Percentiles rank a stretch among this genome's conserved stretches.
Conservation (phyloP, 2,329 filamentous ascomycete species). For the Bimuria novae-zelandiae region DNA sequence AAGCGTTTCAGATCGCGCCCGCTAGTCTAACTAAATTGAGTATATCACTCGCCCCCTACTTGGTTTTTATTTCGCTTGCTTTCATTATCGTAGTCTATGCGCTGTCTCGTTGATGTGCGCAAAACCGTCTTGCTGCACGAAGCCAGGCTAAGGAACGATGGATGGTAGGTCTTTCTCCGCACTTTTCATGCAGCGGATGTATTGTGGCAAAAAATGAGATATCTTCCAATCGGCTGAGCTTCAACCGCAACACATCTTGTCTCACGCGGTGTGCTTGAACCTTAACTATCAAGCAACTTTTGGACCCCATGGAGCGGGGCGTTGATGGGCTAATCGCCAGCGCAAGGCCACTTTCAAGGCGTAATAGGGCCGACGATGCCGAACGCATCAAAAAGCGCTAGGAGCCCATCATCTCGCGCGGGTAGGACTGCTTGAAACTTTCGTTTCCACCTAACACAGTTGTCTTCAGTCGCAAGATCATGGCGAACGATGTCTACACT, state of each 20-base stretch:
- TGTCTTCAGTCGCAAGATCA: background rate
- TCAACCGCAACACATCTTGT: background rate
- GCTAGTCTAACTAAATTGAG: background rate
- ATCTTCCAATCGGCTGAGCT: too few species aligned
- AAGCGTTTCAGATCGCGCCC: background rate
- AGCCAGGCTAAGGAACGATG: too few species aligned
- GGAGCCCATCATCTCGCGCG: slow-evolving; percentile 1
- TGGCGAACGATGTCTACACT: slow-evolving; percentile 14
- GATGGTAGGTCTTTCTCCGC: too few species aligned
- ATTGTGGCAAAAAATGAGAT: too few species aligned
- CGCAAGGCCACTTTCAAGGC: background rate
- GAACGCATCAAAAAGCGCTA: background rate
- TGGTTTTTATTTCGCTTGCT: background rate
- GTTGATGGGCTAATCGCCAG: background rate
- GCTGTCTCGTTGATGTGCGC: too few species aligned
- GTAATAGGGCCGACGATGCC: background rate
- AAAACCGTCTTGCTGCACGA: too few species aligned
- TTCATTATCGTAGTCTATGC: too few species aligned
- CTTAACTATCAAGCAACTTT: background rate
- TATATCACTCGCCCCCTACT: background rate
- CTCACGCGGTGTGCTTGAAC: background rate
- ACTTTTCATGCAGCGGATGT: too few species aligned
- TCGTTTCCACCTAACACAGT: background rate
- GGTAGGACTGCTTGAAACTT: too few species aligned
- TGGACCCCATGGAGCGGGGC: background rate